phyloP scores from a whole-genome alignment of 2,329 filamentous ascomycete genomes.

The Fusarium sulawesiense region DNA sequence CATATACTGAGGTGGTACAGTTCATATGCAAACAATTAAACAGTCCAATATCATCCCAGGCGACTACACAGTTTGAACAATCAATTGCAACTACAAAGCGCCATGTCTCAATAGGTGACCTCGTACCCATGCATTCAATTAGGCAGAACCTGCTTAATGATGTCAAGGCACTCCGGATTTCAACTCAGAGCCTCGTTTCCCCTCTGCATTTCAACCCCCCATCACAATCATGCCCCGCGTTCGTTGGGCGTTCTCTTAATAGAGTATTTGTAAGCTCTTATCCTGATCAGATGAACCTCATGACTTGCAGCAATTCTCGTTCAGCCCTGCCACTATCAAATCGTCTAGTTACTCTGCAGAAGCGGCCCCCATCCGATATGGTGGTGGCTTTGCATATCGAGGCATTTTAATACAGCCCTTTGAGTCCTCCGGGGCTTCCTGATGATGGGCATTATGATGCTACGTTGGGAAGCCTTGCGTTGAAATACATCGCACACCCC shows the following conservation, averaged over 20 bases:
- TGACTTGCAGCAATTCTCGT: background rate
- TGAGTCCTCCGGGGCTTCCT: too few relatives aligned
- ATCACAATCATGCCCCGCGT: background rate
- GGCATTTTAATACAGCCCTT: background rate
- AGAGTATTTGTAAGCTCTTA: background rate
- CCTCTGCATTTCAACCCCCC: background rate
- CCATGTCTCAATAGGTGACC: background rate
- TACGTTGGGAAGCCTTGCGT: background rate
- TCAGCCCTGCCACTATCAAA: background rate
- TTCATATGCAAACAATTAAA: too few relatives aligned
- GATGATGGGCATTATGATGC: background rate
- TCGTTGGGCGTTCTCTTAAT: background rate
- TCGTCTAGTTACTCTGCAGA: too few relatives aligned
- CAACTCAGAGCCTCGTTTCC: background rate
- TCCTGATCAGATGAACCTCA: background rate
- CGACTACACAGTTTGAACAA: too few relatives aligned
- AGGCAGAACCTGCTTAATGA: slow-evolving; percentile 2
- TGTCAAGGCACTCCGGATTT: background rate
- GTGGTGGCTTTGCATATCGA: background rate
- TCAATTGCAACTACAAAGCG: too few relatives aligned
- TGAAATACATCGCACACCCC: too few relatives aligned
- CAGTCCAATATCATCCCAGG: too few relatives aligned
- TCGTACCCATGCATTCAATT: background rate
- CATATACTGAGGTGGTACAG: too few relatives aligned
- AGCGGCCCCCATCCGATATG: accelerated